These are phyloP conservation scores for Pythium biforme DNA, from an alignment of 352 stramenopile species.

Conservation along the genomic window DNA sequence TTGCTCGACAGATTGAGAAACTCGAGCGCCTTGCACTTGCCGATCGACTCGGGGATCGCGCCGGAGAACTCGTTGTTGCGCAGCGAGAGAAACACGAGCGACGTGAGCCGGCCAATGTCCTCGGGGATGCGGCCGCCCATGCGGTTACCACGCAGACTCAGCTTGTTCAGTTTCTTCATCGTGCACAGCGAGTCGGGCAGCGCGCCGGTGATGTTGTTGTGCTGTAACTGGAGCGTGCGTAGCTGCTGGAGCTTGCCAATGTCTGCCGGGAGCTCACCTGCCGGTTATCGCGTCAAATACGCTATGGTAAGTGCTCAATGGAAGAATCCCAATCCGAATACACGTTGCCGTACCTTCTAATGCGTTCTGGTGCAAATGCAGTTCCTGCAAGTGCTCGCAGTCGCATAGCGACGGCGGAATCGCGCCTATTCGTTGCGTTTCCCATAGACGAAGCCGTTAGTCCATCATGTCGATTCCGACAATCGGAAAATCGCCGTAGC, in stretches of 20 bases:
- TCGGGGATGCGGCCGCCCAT: conserved; percentile 59
- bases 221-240: conserved; percentile 74
- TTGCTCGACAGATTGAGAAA: conserved; percentile 89
- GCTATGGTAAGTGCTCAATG: too few species aligned
- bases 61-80: conserved; percentile 80
- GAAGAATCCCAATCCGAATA: neutral
- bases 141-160: conserved; percentile 79
- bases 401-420: conserved; percentile 35
- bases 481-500: too few species aligned
- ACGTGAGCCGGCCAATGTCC: conserved; percentile 62
- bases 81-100: conserved; percentile 82
- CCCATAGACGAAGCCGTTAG: neutral
- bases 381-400: conserved; percentile 66
- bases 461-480: too few species aligned
- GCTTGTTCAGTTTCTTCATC: conserved; percentile 59
- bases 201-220: conserved; percentile 72
- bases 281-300: neutral
- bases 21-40: conserved; percentile 70
- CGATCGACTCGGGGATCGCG: conserved; percentile 63
- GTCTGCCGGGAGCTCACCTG: conserved; percentile 45
- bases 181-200: conserved; percentile 54
- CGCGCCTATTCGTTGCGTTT: conserved; percentile 37
- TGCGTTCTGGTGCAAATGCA: conserved; percentile 80
- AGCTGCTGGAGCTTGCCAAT: conserved; percentile 60
- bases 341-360: conserved; percentile 38